Base-by-base conservation (phyloP, 345 rosid species). In the Nephelium lappaceum region DNA sequence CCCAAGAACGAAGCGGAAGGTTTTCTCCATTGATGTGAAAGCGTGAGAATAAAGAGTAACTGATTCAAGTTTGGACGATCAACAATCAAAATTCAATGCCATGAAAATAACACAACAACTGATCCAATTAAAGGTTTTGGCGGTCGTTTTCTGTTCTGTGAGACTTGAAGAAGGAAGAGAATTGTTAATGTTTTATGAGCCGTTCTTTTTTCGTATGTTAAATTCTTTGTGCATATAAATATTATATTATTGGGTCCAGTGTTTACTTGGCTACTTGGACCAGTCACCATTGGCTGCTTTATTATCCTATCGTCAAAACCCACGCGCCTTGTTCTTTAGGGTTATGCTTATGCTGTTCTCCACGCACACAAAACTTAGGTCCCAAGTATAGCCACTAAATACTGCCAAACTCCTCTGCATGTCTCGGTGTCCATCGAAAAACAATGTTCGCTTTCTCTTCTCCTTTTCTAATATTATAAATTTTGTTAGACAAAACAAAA, bases 1-100 rank as follows among this genome's bases (percentile, higher is more conserved):
- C 70, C 45, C 41, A 78, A 77, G 76, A 73, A 75, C 49, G 64
- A 10, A 71, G 39, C 69, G 19, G 36, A 45, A 61, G 53, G 84
- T 85, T 81, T 79, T 84, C 95, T 89, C 90, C 78, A 82, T 69
- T 18, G 39, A 41, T 55, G 27, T 42, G 21, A 77, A 49, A 43
- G 60, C n/a, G 68, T 69, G 70, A 77, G 78, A 83, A 86, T 38
- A 71, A 78, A 62, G 27, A 43, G 55, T 6, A 45, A 45, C 24
- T 16, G 57, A 82, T 81, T 49, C 49, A 74, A 62, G 25, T 75
- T 66, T 7, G 14, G 53, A 38, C 63, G 60, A 57, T 62, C 24
- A n/a, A 75, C 12, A 77, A 66, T 23, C 47, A 75, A 72, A 69
- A 43, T 36, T 80, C 72, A 72, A 77, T 81, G 78, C 83, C 85